Percentiles rank a stretch among this genome's conserved stretches.
Evolutionary conservation across 2,329 filamentous ascomycete genomes (phyloP).

Genomic region (Chaetomiaceae sp.): DNA sequence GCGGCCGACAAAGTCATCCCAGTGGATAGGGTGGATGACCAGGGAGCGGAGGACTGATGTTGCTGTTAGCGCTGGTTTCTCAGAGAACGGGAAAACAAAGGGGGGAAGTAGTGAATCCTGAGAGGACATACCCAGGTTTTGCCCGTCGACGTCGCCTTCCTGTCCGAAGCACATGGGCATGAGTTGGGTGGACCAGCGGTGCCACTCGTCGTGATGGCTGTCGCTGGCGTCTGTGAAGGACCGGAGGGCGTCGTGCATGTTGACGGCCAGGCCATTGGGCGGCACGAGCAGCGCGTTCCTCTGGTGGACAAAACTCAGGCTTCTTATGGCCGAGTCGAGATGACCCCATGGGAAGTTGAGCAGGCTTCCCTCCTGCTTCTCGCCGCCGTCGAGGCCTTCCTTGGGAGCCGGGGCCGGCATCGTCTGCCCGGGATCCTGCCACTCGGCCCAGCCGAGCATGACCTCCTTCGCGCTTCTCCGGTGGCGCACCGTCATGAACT

Average conservation of each 20-base stretch:
- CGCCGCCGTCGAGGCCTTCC: not conserved
- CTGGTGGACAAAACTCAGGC: not conserved
- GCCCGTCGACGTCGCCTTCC: not conserved
- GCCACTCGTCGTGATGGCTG: not conserved
- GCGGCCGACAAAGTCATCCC: constrained; percentile 1
- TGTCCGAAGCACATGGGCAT: not conserved
- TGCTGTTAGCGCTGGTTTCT: no score
- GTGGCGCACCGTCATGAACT: not conserved
- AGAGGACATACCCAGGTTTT: constrained; percentile 1
- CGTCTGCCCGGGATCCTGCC: constrained; percentile 1
- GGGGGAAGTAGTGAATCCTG: not conserved
- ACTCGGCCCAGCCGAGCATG: constrained; percentile 12
- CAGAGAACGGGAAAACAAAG: not conserved
- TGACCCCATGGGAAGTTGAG: not conserved
- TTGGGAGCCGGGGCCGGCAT: no score
- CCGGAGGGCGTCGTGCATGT: not conserved
- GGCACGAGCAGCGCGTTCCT: not conserved
- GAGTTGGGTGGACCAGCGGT: not conserved
- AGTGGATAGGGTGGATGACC: constrained; percentile 1
- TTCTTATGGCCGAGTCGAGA: not conserved
- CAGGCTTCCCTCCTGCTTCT: not conserved
- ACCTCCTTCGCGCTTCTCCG: not conserved
- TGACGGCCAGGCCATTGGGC: constrained; percentile 1
- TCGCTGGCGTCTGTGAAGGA: not conserved
- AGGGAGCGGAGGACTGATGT: constrained; percentile 6